Evolutionary conservation across 176 grass and related monocot genomes (phyloP).

Genomic region (Rhynchospora tenuis): DNA sequence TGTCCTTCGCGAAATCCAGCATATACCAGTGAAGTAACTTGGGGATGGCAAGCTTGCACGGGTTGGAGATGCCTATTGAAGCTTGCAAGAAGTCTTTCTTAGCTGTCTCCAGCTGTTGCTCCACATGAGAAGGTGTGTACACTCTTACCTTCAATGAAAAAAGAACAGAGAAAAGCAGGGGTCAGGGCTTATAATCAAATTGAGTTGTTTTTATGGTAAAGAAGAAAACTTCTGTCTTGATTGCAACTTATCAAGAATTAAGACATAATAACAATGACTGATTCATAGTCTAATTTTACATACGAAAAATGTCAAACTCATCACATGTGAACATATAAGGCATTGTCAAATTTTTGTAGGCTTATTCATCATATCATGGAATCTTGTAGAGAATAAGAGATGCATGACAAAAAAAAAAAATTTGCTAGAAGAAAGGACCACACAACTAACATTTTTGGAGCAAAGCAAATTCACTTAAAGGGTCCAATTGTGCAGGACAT

Average conservation of each 20-base stretch:
- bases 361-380: background rate
- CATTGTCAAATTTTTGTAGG: background rate
- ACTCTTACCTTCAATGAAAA: conserved; percentile 56
- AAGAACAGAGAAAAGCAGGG: background rate
- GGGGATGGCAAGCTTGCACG: conserved; percentile 61
- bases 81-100: conserved; percentile 86
- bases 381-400: background rate
- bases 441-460: background rate
- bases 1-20: conserved; percentile 82
- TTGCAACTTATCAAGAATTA: background rate
- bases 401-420: background rate
- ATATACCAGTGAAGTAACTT: conserved; percentile 93
- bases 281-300: background rate
- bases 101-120: conserved; percentile 75
- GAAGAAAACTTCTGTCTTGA: background rate
- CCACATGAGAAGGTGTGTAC: conserved; percentile 67
- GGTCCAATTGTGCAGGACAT: background rate
- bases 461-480: background rate
- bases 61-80: conserved; percentile 48
- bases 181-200: conserved; percentile 4
- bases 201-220: background rate
- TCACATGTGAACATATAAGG: background rate
- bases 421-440: background rate
- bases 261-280: background rate
- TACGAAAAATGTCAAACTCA: background rate